Evolutionary conservation across 2,329 filamentous ascomycete genomes (phyloP), one percentile per base, ranked within the genome.

Genomic region (Botrytis aclada): DNA sequence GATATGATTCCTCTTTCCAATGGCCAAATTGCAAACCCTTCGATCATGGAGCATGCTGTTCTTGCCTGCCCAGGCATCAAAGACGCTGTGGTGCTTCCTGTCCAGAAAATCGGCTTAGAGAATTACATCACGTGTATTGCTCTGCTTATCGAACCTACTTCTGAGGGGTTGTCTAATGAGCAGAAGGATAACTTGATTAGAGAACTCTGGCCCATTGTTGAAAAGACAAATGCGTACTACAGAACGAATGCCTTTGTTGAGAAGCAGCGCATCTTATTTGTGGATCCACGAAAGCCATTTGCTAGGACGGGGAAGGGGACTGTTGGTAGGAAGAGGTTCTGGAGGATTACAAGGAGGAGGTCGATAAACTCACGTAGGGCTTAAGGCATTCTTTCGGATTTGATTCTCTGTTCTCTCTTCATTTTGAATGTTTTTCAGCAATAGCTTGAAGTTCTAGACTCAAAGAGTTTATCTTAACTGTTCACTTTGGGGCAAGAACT

Each of bases 61-160:
- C 34, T 66, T 12, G 56, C 64, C 20, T 82, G 81, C 80, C 78
- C 79, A 12, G 77, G 72, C 22, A 77, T 82, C 12, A 74, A 79
- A 64, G 74, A 78, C 32, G 79, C 78, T 3, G 82, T 82, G 72
- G 32, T 47, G 1, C 64, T 71, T 7, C 76, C 75, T 71, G 43
- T 51, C 6, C 63, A 66, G 43, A 66, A 66, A 4, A 66, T 66
- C 18, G 43, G 63, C 10, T 18, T 66, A 0, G 63, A 66, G n/a
- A 47, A 66, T 51, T 66, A 20, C 9, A 45, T 22, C 29, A 47
- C 29, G n/a, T 12, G 43, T 10, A 47, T 45, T 51, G 29, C 63
- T 66, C 63, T 66, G 10, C 10, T 66, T 12, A 20, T 66, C 5
- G 63, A 66, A 37, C 39, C 22, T 25, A 8, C n/a, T 37, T 51